Conservation (phyloP, 2,329 filamentous ascomycete genomes). For the Penicillium thymicola region DNA sequence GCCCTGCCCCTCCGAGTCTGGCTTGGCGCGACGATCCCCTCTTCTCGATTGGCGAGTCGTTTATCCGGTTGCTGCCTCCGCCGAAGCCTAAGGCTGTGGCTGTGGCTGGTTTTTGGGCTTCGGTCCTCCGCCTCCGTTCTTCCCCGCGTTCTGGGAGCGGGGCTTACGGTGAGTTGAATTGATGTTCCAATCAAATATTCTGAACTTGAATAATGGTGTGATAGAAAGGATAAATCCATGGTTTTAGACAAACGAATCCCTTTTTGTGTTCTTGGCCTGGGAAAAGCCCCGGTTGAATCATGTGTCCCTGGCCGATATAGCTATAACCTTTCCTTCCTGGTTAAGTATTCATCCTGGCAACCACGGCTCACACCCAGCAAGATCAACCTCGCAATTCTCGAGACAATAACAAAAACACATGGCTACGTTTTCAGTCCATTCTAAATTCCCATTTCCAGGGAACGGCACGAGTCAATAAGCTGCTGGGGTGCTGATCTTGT, state of each 20-base stretch:
- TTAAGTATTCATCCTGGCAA: background rate
- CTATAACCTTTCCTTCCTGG: background rate
- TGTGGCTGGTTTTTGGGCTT: background rate
- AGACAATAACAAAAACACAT: background rate
- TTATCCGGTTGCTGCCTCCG: background rate
- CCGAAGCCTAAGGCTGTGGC: background rate
- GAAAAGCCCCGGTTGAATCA: background rate
- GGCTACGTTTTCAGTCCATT: background rate
- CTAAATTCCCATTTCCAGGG: background rate
- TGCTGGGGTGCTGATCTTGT: background rate
- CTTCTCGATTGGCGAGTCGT: conserved; percentile 8
- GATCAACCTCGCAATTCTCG: background rate
- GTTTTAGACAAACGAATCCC: background rate
- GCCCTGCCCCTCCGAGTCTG: conserved; percentile 4
- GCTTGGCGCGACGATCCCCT: conserved; percentile 22
- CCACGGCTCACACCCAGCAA: background rate
- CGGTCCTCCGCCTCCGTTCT: background rate
- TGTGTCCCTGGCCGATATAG: background rate
- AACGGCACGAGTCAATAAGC: background rate
- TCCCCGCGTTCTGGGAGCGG: conserved; percentile 1
- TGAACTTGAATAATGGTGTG: background rate
- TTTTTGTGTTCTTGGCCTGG: background rate
- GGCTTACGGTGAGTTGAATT: background rate
- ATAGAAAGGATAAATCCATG: background rate
- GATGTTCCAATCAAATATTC: background rate